These are phyloP conservation scores for Talaromyces sp. DNA, from an alignment of 2,329 filamentous ascomycete species.

Conservation along the genomic window DNA sequence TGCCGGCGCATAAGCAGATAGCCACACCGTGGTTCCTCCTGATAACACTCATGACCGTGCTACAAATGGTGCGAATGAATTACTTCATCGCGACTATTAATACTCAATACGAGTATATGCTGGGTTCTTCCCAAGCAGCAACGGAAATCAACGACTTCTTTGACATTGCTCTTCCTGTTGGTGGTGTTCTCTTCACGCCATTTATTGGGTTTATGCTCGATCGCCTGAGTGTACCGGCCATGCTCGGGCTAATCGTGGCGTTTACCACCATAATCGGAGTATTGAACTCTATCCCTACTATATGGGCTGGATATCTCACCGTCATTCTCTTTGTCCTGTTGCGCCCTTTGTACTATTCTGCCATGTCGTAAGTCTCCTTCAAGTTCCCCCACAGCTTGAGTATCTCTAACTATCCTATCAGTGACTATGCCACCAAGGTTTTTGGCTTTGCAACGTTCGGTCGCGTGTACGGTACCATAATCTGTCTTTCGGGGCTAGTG, in stretches of 20 bases:
- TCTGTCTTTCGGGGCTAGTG: constrained; percentile 78
- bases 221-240: constrained; percentile 70
- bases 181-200: constrained; percentile 78
- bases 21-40: constrained; percentile 80
- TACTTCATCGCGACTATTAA: constrained; percentile 89
- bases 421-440: constrained; percentile 85
- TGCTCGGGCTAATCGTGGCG: constrained; percentile 69
- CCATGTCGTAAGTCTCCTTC: constrained; percentile 64
- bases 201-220: constrained; percentile 83
- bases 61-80: constrained; percentile 82
- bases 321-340: constrained; percentile 82
- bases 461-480: constrained; percentile 87
- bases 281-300: constrained; percentile 71
- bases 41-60: constrained; percentile 77
- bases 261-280: constrained; percentile 75
- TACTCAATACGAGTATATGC: constrained; percentile 77
- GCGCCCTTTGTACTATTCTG: constrained; percentile 86
- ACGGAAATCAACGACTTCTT: constrained; percentile 79
- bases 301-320: constrained; percentile 69
- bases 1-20: constrained; percentile 71
- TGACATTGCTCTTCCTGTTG: constrained; percentile 77
- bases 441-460: constrained; percentile 92
- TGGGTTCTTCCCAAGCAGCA: constrained; percentile 64
- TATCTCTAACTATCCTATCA: constrained; percentile 22
- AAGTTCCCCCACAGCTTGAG: not conserved